These are phyloP conservation scores for Athelia psychrophila DNA, from an alignment of 1,284 basidiomycete species.

Conservation along the genomic window DNA sequence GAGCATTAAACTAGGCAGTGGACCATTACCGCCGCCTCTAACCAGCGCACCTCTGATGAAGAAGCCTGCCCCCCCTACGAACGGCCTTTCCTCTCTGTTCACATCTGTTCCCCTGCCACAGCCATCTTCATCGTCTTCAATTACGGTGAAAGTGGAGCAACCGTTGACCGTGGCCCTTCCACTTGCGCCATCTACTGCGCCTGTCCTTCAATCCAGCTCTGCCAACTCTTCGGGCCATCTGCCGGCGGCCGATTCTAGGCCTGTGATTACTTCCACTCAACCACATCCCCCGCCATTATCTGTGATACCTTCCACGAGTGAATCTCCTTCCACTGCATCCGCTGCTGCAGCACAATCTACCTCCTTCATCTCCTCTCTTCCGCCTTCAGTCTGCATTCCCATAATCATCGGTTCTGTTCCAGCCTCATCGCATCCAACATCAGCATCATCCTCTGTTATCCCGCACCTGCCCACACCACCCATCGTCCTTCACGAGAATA, in stretches of 20 bases:
- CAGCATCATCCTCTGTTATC: constrained; percentile 43
- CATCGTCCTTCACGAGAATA: constrained; percentile 84
- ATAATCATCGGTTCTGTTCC: constrained; percentile 53
- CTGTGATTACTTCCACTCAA: constrained; percentile 6
- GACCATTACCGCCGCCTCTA: constrained; percentile 61
- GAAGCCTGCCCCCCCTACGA: constrained; percentile 22
- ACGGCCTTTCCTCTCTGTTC: neutral
- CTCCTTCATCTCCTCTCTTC: constrained; percentile 13
- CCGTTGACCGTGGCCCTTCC: constrained; percentile 1
- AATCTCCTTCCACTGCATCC: constrained; percentile 17
- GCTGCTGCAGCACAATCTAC: constrained; percentile 15
- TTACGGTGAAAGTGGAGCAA: constrained; percentile 19
- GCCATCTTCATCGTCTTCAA: neutral
- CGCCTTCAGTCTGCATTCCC: constrained; percentile 41
- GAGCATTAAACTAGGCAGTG: constrained; percentile 54
- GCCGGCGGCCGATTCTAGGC: neutral
- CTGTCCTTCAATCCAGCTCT: neutral
- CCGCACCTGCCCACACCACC: constrained; percentile 53
- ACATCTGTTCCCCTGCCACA: constrained; percentile 4
- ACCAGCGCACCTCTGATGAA: constrained; percentile 57
- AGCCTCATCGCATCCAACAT: constrained; percentile 27
- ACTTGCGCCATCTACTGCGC: constrained; percentile 2
- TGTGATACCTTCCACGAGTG: constrained; percentile 2
- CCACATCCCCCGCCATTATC: constrained; percentile 12
- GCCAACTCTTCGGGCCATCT: neutral